Percentiles rank a stretch among this genome's conserved stretches.
These are phyloP conservation scores for Astrothelium subdiscretum DNA, from an alignment of 495 filamentous ascomycete species.

Conservation along the genomic window DNA sequence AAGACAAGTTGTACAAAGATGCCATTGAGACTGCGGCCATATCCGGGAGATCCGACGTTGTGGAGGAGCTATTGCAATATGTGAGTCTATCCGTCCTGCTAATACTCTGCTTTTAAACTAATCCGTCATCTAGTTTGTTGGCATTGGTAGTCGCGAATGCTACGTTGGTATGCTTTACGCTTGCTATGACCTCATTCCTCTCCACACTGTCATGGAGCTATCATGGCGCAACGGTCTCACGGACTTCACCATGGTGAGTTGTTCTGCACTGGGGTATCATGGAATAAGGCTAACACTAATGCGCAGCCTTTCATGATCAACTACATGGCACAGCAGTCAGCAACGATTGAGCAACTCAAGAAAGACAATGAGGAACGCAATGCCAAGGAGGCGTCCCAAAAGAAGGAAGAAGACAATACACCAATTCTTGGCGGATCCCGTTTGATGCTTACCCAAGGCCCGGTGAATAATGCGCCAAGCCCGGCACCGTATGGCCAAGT, in stretches of 20 bases:
- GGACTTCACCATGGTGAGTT: slow-evolving; percentile 80
- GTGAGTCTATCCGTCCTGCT: slow-evolving; percentile 48
- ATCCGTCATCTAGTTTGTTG: slow-evolving; percentile 65
- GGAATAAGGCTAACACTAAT: slow-evolving; percentile 11
- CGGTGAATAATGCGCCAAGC: slow-evolving; percentile 43
- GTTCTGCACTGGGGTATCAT: background rate
- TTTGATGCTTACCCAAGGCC: slow-evolving; percentile 97
- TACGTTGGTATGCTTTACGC: slow-evolving; percentile 98
- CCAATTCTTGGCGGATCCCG: slow-evolving; percentile 85
- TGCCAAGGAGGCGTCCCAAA: slow-evolving; percentile 68
- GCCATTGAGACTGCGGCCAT: slow-evolving; percentile 98
- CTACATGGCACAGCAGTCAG: slow-evolving; percentile 80
- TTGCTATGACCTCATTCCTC: slow-evolving; percentile 93
- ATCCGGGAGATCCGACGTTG: slow-evolving; percentile 77
- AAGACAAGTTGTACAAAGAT: slow-evolving; percentile 99
- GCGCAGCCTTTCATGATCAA: slow-evolving; percentile 90
- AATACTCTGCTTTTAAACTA: slow-evolving; percentile 7
- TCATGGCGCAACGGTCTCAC: slow-evolving; percentile 92
- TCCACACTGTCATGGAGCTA: slow-evolving; percentile 85
- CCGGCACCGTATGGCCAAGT: slow-evolving; percentile 29
- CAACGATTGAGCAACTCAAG: slow-evolving; percentile 72
- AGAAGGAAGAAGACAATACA: slow-evolving; percentile 82
- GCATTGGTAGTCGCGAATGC: slow-evolving; percentile 97
- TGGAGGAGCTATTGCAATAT: slow-evolving; percentile 91
- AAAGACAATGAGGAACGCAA: slow-evolving; percentile 98